Evolutionary conservation across 2,329 filamentous ascomycete species (phyloP), one percentile per base, ranked within the genome.

Genomic region (Reticulascus tulasneorum): DNA sequence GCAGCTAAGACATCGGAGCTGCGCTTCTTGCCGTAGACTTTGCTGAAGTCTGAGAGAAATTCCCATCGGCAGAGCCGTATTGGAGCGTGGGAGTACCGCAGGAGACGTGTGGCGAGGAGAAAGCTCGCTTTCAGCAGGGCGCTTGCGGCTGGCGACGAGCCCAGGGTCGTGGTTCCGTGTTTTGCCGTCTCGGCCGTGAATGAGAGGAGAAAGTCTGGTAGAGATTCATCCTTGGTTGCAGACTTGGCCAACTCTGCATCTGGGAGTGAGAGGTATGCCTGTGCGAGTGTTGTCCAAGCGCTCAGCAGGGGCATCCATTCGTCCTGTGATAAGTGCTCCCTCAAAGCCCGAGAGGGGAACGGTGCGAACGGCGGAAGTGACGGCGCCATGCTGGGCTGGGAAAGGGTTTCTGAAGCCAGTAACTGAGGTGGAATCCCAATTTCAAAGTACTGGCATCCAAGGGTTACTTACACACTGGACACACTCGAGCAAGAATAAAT

Each of bases 261-360:
- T 0, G 75, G 50, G 0, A 84, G 61, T 11, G 73, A 68, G 20
- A 93, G 59, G 45, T 89, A 77, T 4, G 80, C 72, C 35, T 81
- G 71, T 7, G 78, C 65, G 7, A 95, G 70, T 9, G 77, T 66
- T 13, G 80, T 64, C 88, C 88, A 96, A 23, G 86, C 82, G 45
- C 84, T 76, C 29, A 94, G 65, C 55, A 84, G 88, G 21, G 76
- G 70, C 46, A 83, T 72, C 89, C 89, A 95, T 61, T 95, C 86
- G 33, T 72, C 63, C 4, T 79, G 63, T 24, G 73, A 68, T 41
- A 95, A 74, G 47, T 75, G 74, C 47, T 75, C 73, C 52, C 80
- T 79, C 66, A 88, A 79, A 37, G 69, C 66, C 22, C 75, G 65
- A 43, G 82, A 74, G 13, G 90, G 91, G 50, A 93, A 89, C 15